Percentiles rank a stretch among this genome's conserved stretches.
These are phyloP conservation scores for Suillus variegatus DNA, from an alignment of 768 basidiomycete species.

Conservation along the genomic window DNA sequence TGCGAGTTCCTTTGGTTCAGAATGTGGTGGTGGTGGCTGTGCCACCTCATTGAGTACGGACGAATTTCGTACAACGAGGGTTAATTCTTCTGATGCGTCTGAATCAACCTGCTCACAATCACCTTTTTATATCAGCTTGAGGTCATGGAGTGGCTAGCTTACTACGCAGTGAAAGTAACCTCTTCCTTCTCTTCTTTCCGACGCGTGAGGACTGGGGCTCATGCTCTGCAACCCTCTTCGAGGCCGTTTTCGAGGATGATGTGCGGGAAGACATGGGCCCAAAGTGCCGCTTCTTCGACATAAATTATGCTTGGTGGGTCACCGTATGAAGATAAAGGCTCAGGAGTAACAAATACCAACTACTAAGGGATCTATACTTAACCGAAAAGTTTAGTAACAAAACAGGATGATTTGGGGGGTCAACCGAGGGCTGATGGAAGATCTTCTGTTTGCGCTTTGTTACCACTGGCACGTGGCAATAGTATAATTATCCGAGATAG, in stretches of 20 bases:
- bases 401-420: conserved; percentile 3
- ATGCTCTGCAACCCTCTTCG: not conserved
- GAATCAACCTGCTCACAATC: not conserved
- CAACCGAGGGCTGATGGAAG: not conserved
- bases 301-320: not conserved
- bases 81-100: conserved; percentile 1
- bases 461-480: conserved; percentile 5
- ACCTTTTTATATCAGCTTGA: not conserved
- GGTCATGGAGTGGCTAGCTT: not conserved
- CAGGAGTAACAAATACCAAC: conserved; percentile 4
- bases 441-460: not conserved
- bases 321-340: not conserved
- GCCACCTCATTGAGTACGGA: not conserved
- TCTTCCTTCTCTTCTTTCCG: not conserved
- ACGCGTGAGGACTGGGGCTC: not conserved
- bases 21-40: not conserved
- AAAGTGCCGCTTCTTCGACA: conserved; percentile 2
- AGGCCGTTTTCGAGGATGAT: not conserved
- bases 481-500: not conserved
- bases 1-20: not conserved
- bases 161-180: conserved; percentile 1
- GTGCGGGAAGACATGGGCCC: not conserved
- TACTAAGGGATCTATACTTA: not conserved
- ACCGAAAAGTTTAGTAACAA: conserved; percentile 1
- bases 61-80: not conserved